Evolutionary conservation across 371 early-diverging fungal species (phyloP), one percentile per base, ranked within the genome.

Genomic region (Catenaria anguillulae): DNA sequence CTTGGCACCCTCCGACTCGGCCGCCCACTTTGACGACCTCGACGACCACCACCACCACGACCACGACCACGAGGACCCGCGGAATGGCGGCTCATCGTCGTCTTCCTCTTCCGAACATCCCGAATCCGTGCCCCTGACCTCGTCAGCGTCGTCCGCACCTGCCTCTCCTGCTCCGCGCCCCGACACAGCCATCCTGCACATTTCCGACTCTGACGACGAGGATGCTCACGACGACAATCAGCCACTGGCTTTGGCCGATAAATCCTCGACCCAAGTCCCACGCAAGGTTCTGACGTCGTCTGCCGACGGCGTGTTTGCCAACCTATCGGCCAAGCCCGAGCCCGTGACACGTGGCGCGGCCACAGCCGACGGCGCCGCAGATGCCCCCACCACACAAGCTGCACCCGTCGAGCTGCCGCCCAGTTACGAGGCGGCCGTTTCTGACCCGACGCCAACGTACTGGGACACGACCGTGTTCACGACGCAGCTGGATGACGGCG

Each of bases 291-390:
- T 24, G 33, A 4, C 4, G 4, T 3, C 5, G 50, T 29, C 10
- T 3, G 29, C 55, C 48, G 83, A 83, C 63, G 83, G 83, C 56
- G 83, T 83, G n/a, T 83, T 81, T 60, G 70, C 81, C 21, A 81
- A 80, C 55, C 71, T 83, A 55, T 70, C 78, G 40, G 83, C 81
- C 26, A 81, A 79, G 55, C 81, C 83, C 12, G 70, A 76, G 42
- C 72, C 67, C 29, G 75, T 76, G 33, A n/a, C n/a, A n/a, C 66
- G 45, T 36, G 71, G 69, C 54, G 68, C 67, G n/a, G 72, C 73
- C 19, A 13, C 52, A 17, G 29, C 52, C 2, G 29, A 15, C 2
- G 45, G 45, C 19, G 4, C 45, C 10, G 29, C 52, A 31, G n/a
- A n/a, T n/a, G n/a, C n/a, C n/a, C n/a, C n/a, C n/a, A n/a, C n/a